Evolutionary conservation across 495 filamentous ascomycete species (phyloP).

Genomic region (Aspergillus diversus): DNA sequence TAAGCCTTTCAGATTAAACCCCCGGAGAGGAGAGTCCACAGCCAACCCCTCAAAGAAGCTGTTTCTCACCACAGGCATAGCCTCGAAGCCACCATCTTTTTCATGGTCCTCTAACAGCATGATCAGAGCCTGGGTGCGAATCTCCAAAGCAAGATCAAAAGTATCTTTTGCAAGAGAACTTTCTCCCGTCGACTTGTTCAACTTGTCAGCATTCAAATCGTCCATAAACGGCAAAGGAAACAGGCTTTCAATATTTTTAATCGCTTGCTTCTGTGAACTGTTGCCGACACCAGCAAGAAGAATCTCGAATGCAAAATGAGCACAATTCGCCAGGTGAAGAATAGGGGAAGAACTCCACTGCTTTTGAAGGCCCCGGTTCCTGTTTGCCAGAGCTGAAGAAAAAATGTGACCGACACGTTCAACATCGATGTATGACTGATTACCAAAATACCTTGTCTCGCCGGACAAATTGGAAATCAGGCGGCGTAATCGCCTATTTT

Average conservation of each 20-base stretch:
- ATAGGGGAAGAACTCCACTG: conserved; percentile 34
- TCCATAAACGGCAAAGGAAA: conserved; percentile 43
- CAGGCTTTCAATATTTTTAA: conserved; percentile 33
- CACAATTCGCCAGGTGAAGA: conserved; percentile 46
- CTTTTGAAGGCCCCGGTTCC: conserved; percentile 12
- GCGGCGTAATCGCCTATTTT: conserved; percentile 32
- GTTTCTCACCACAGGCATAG: conserved; percentile 27
- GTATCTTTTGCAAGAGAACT: conserved; percentile 35
- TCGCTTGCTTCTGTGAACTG: conserved; percentile 23
- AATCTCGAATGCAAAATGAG: conserved; percentile 38
- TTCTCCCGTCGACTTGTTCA: conserved; percentile 22
- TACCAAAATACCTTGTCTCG: conserved; percentile 32
- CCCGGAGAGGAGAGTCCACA: conserved; percentile 34
- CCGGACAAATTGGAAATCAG: conserved; percentile 24
- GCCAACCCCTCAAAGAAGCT: conserved; percentile 34
- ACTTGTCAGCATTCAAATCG: conserved; percentile 17
- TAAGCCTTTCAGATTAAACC: conserved; percentile 36
- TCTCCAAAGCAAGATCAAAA: conserved; percentile 43
- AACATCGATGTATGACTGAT: conserved; percentile 36
- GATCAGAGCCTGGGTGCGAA: conserved; percentile 45
- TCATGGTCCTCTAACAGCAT: conserved; percentile 35
- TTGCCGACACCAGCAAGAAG: conserved; percentile 30
- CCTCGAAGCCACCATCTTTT: conserved; percentile 31
- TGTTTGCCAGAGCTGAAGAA: conserved; percentile 19
- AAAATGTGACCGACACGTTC: conserved; percentile 24